phyloP scores from a whole-genome alignment of 1,139 yeast genomes.

The Wickerhamomyces sp. region DNA sequence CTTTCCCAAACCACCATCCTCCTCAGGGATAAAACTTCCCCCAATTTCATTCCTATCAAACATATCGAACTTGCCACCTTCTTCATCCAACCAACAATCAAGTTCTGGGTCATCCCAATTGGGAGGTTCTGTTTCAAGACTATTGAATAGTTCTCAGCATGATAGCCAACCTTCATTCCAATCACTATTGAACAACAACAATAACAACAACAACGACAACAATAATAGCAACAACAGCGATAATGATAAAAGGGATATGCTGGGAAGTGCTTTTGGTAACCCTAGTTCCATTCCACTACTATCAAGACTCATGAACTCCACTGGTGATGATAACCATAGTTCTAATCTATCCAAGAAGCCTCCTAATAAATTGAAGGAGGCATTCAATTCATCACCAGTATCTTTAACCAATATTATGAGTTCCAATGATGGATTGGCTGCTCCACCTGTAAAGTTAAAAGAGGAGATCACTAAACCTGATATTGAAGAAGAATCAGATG shows the following conservation, averaged over 20 bases:
- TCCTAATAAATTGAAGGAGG: too few species aligned
- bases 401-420: too few species aligned
- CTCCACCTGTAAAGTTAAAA: constrained; percentile 11
- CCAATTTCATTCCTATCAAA: constrained; percentile 29
- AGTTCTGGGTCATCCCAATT: not conserved
- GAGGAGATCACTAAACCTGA: constrained; percentile 22
- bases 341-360: too few species aligned
- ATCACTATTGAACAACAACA: not conserved
- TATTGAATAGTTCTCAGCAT: not conserved
- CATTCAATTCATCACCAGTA: too few species aligned
- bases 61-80: constrained; percentile 6
- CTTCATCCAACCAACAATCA: not conserved
- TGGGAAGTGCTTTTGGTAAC: not conserved
- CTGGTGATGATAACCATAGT: too few species aligned
- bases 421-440: not conserved
- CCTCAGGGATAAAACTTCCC: constrained; percentile 27
- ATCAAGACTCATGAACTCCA: not conserved
- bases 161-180: not conserved
- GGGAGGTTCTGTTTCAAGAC: not conserved
- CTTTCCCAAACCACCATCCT: not conserved
- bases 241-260: not conserved
- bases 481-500: constrained; percentile 18
- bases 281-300: not conserved
- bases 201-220: not conserved
- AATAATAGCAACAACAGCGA: not conserved